Percentiles rank a stretch among this genome's conserved stretches.
These are phyloP conservation scores for Didymosphaeria variabile DNA, from an alignment of 2,329 filamentous ascomycete species.

Conservation along the genomic window DNA sequence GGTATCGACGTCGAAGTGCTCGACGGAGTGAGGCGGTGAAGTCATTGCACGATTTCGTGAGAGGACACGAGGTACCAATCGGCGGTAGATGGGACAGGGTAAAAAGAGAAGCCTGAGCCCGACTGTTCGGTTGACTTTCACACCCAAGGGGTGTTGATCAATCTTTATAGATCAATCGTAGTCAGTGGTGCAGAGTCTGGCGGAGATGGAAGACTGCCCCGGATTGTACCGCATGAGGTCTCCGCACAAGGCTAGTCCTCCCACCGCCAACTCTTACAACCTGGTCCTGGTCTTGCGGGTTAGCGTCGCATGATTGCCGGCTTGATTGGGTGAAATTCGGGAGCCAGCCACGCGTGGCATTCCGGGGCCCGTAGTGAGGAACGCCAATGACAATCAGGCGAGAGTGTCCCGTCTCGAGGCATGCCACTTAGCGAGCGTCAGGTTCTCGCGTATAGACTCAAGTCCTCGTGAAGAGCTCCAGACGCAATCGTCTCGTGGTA, in stretches of 20 bases:
- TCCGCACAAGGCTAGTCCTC: conserved; percentile 19
- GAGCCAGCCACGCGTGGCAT: too few species aligned
- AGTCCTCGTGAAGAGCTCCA: neutral
- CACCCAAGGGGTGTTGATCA: conserved; percentile 6
- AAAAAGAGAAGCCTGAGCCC: neutral
- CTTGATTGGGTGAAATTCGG: conserved; percentile 25
- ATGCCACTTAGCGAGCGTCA: conserved; percentile 25
- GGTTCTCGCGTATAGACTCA: neutral
- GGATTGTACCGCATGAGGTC: conserved; percentile 25
- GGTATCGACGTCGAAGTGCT: conserved; percentile 25
- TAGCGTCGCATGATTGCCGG: conserved; percentile 15
- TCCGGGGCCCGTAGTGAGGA: conserved; percentile 11
- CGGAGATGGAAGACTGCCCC: conserved; percentile 30
- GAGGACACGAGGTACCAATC: neutral
- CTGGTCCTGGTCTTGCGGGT: conserved; percentile 20
- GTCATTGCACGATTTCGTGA: conserved; percentile 28
- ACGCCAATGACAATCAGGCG: conserved; percentile 13
- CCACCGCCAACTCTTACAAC: conserved; percentile 19
- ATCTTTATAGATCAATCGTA: conserved; percentile 35
- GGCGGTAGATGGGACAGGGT: neutral
- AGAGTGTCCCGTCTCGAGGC: conserved; percentile 33
- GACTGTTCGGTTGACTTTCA: conserved; percentile 2
- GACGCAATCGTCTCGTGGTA: conserved; percentile 22
- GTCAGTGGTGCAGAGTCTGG: conserved; percentile 21
- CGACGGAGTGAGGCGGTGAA: conserved; percentile 32